These are phyloP conservation scores for Psilocybe subaeruginosa DNA, from an alignment of 768 basidiomycete species.

Conservation along the genomic window DNA sequence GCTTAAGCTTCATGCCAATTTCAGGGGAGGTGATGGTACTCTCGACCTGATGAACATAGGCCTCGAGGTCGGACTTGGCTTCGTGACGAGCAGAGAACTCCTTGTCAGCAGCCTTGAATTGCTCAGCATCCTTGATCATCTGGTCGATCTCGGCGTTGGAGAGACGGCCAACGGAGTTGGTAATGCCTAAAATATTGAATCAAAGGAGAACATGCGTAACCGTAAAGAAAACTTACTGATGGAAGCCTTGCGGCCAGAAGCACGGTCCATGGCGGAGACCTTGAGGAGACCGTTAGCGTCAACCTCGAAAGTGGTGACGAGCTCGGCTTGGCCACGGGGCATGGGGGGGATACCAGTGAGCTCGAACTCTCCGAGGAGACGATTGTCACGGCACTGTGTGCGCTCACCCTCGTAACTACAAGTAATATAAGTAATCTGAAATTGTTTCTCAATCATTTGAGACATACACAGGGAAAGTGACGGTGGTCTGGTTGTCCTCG, in stretches of 20 bases:
- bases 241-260: conserved; percentile 98
- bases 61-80: conserved; percentile 97
- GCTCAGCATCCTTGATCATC: conserved; percentile 99
- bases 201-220: not conserved
- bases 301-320: conserved; percentile 99
- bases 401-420: conserved; percentile 96
- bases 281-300: conserved; percentile 99
- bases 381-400: conserved; percentile 99
- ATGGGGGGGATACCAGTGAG: conserved; percentile 98
- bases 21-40: conserved; percentile 94
- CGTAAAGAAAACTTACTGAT: conserved; percentile 65
- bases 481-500: conserved; percentile 99
- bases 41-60: conserved; percentile 97
- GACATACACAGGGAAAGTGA: conserved; percentile 97
- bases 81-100: conserved; percentile 98
- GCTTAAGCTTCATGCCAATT: conserved; percentile 98
- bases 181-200: conserved; percentile 65
- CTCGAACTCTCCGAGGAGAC: conserved; percentile 99
- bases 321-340: conserved; percentile 99
- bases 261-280: conserved; percentile 97
- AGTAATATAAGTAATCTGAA: conserved; percentile 9
- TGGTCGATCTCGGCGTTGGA: conserved; percentile 98
- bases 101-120: conserved; percentile 95
- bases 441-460: not conserved
- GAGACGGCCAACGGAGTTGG: conserved; percentile 99